These are phyloP conservation scores for Fusarium ambrosium DNA, from an alignment of 2,329 filamentous ascomycete genomes.

Conservation along the genomic window DNA sequence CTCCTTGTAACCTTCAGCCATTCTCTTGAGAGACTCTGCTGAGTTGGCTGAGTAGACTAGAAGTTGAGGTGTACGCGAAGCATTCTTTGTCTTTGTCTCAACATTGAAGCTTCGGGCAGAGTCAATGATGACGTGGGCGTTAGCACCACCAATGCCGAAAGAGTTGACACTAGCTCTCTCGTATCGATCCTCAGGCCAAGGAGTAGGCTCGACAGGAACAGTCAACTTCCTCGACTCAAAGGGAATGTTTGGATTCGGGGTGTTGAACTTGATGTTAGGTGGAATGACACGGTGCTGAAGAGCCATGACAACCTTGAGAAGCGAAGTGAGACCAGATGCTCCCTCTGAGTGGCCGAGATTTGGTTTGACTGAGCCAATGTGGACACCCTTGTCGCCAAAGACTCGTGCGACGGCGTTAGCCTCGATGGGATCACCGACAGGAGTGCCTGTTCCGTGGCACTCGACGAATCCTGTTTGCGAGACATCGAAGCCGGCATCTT, in stretches of 20 bases:
- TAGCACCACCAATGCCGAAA: constrained; percentile 52
- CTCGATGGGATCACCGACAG: constrained; percentile 58
- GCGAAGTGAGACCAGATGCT: constrained; percentile 45
- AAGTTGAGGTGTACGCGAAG: constrained; percentile 10
- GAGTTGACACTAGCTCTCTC: constrained; percentile 2
- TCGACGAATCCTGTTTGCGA: constrained; percentile 43
- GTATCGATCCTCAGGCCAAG: constrained; percentile 46
- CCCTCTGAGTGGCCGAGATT: constrained; percentile 56
- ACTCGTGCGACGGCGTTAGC: constrained; percentile 50
- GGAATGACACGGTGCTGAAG: constrained; percentile 50
- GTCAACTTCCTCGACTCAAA: constrained; percentile 44
- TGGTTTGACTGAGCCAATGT: constrained; percentile 52
- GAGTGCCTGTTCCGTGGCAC: constrained; percentile 61
- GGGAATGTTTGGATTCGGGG: constrained; percentile 45
- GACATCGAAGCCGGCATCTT: not conserved
- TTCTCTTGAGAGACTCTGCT: constrained; percentile 8
- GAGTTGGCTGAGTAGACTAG: constrained; percentile 37
- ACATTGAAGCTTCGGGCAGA: constrained; percentile 18
- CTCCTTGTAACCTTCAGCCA: constrained; percentile 34
- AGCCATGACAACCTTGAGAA: constrained; percentile 52
- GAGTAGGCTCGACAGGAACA: constrained; percentile 41
- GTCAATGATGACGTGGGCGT: constrained; percentile 52
- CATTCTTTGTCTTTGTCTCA: not conserved
- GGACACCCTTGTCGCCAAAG: constrained; percentile 47
- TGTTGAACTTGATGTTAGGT: constrained; percentile 50